Base-by-base conservation (phyloP, 1,284 basidiomycete genomes). In the Tetrapyrgos nigripes region DNA sequence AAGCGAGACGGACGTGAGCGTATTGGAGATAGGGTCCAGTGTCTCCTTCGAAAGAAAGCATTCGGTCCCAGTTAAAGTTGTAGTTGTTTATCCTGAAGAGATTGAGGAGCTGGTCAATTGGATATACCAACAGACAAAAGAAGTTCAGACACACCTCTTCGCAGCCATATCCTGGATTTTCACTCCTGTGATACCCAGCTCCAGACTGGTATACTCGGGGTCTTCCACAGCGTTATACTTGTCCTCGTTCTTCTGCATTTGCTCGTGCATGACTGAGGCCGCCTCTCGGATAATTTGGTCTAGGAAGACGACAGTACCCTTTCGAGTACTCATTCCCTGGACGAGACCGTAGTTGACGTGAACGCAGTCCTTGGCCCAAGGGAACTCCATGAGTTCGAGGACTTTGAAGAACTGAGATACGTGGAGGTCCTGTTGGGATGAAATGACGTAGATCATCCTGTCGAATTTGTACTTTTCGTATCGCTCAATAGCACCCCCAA, bases 151-250 rank as follows among this genome's bases (percentile, higher is more conserved):
- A 49, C 66, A 94, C 93, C 93, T 82, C 76, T 96, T 98, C 26
- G 93, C 94, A 44, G 89, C 83, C 95, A 98, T 96, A 74, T 99
- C 97, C 76, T 99, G 97, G 66, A 99, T 96, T 82, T 99, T 99
- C 71, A 99, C 91, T 6, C 95, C 96, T 0, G 95, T 94, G 70
- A 97, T 94, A 28, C 97, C 97, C 57, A 98, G 89, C 73, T 98
- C 93, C 66, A 86, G 84, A 61, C 89, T 88, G 45, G 91, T 92
- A 47, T 75, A 77, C 71, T 94, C 91, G 1, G 96, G 96, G 76
- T 99, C 88, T 70, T 95, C 93, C 56, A 99, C 85, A 47, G 90
- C 88, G 2, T 82, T 86, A 70, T 97, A 98, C 79, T 99, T 99
- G 59, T 88, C 94, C 76, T 94, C 91, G 73, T 98, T 98, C 75